phyloP scores from a whole-genome alignment of 768 basidiomycete species.

The Nidularia pulvinata region DNA sequence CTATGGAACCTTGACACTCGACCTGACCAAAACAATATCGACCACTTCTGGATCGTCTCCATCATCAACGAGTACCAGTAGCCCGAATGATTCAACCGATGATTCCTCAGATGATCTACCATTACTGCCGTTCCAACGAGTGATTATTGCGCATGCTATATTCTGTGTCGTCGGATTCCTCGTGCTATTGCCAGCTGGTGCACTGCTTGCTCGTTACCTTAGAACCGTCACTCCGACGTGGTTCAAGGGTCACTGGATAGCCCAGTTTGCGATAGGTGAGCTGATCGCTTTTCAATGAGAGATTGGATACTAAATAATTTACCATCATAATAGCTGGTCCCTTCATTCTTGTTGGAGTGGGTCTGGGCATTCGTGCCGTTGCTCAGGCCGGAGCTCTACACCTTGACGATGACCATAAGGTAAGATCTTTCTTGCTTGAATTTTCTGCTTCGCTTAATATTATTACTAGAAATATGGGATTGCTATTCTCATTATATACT shows the following conservation, averaged over 20 bases:
- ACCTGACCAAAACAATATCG: conserved; percentile 42
- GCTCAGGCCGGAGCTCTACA: conserved; percentile 27
- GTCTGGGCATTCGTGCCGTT: conserved; percentile 41
- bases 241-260: conserved; percentile 53
- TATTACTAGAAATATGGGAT: conserved; percentile 44
- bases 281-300: not conserved
- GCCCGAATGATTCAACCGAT: conserved; percentile 2
- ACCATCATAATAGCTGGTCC: conserved; percentile 33
- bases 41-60: conserved; percentile 16
- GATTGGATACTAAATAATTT: conserved; percentile 2
- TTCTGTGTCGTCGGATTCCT: conserved; percentile 50
- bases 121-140: conserved; percentile 42
- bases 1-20: conserved; percentile 36
- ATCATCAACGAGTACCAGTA: conserved; percentile 11
- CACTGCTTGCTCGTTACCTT: conserved; percentile 51
- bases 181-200: conserved; percentile 50
- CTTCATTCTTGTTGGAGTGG: conserved; percentile 37
- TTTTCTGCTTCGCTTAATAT: not conserved
- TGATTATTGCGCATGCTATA: conserved; percentile 55
- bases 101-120: conserved; percentile 24
- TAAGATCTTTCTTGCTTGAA: conserved; percentile 8
- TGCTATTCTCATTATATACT: conserved; percentile 46
- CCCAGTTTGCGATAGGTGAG: conserved; percentile 47
- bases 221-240: conserved; percentile 47
- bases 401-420: conserved; percentile 49